phyloP scores from a whole-genome alignment of 2,329 filamentous ascomycete genomes.

The Chrysosporium keratinophilum region DNA sequence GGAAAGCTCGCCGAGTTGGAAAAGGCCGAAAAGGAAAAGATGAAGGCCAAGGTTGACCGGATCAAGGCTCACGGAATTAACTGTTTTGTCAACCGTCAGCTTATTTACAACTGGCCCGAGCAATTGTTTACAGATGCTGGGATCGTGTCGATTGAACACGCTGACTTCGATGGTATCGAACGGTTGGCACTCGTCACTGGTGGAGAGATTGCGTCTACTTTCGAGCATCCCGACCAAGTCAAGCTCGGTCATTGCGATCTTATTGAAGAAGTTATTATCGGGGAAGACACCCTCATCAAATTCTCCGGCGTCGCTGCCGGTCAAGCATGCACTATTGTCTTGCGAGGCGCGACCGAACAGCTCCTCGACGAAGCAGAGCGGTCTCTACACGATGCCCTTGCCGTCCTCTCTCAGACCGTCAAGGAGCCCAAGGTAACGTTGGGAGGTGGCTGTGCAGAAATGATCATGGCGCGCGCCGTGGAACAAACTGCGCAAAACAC shows the following conservation, averaged over 20 bases:
- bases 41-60: slow-evolving; percentile 97
- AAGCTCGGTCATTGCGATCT: slow-evolving; percentile 91
- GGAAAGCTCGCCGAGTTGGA: slow-evolving; percentile 96
- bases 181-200: slow-evolving; percentile 88
- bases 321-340: slow-evolving; percentile 89
- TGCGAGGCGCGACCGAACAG: slow-evolving; percentile 92
- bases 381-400: slow-evolving; percentile 88
- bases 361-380: slow-evolving; percentile 94
- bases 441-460: slow-evolving; percentile 92
- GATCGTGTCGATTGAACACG: slow-evolving; percentile 97
- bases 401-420: slow-evolving; percentile 92
- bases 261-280: slow-evolving; percentile 97
- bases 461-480: slow-evolving; percentile 98
- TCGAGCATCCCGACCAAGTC: slow-evolving; percentile 94
- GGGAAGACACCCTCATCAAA: slow-evolving; percentile 92
- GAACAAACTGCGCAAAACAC: slow-evolving; percentile 87
- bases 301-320: slow-evolving; percentile 94
- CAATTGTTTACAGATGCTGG: slow-evolving; percentile 96
- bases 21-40: slow-evolving; percentile 97
- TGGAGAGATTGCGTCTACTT: slow-evolving; percentile 93
- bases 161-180: slow-evolving; percentile 97
- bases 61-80: slow-evolving; percentile 99
- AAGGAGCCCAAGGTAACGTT: slow-evolving; percentile 88
- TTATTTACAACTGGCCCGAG: slow-evolving; percentile 99
- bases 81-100: slow-evolving; percentile 98